phyloP scores from a whole-genome alignment of 495 filamentous ascomycete species.

The Lophiotrema nucula region DNA sequence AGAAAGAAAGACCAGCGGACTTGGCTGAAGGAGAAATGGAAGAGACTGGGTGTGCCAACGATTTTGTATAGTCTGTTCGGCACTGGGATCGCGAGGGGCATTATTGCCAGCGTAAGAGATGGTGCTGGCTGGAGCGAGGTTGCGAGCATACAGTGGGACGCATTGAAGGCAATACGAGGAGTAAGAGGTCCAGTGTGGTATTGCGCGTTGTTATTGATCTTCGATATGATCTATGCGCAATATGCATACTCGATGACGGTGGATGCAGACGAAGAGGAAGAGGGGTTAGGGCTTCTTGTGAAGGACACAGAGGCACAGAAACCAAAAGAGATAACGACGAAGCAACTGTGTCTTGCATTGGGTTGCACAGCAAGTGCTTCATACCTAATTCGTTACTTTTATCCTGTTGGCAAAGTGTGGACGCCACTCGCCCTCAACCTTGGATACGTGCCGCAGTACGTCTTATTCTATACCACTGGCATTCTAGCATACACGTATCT shows the following conservation, averaged over 20 bases:
- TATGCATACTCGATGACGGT: background rate
- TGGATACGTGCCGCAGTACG: constrained; percentile 18
- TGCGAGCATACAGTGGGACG: background rate
- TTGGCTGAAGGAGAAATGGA: background rate
- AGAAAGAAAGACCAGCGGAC: background rate
- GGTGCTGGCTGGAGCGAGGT: background rate
- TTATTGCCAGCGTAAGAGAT: background rate
- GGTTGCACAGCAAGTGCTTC: background rate
- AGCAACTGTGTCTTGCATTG: background rate
- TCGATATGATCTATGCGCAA: constrained; percentile 16
- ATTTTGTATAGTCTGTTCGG: constrained; percentile 4
- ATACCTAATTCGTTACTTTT: background rate
- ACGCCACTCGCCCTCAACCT: background rate
- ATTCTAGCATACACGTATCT: background rate
- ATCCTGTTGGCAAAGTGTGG: constrained; percentile 1
- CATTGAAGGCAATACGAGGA: constrained; percentile 2
- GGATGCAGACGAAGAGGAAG: background rate
- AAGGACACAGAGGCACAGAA: background rate
- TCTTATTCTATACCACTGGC: constrained; percentile 13
- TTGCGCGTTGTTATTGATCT: constrained; percentile 20
- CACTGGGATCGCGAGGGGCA: background rate
- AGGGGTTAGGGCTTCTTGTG: too few species aligned
- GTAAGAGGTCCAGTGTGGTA: constrained; percentile 28
- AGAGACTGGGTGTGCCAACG: constrained; percentile 13
- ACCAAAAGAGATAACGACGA: background rate